These are phyloP conservation scores for Rhododendron ovatum DNA, from an alignment of 148 eudicot species.

Conservation along the genomic window DNA sequence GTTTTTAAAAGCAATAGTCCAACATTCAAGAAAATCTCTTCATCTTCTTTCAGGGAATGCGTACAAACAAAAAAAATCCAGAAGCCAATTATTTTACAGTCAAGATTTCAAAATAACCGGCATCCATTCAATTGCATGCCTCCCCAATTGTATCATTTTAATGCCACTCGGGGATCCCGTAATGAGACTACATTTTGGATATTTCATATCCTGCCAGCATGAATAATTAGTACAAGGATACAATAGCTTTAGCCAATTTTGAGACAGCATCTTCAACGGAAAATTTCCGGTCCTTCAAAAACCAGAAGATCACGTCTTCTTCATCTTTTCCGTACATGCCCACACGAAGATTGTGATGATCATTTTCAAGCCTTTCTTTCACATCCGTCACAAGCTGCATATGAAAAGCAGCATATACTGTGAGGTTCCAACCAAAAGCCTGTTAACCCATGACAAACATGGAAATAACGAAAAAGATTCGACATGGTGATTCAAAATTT, in stretches of 20 bases:
- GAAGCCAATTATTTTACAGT: not conserved
- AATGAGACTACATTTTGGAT: not conserved
- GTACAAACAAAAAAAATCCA: not conserved
- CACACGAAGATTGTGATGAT: constrained; percentile 53
- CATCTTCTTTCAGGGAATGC: not conserved
- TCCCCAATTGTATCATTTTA: not conserved
- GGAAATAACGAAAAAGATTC: not conserved
- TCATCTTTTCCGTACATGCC: constrained; percentile 92
- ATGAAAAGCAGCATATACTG: constrained; percentile 5
- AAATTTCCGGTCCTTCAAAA: constrained; percentile 78
- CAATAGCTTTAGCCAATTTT: constrained; percentile 85
- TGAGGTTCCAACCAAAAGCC: not conserved
- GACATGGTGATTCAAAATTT: too few relatives aligned
- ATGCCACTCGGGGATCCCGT: not conserved
- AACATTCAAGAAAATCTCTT: not conserved
- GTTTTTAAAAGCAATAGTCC: not conserved
- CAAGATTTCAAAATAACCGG: not conserved
- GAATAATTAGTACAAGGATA: constrained; percentile 24
- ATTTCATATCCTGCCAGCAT: not conserved
- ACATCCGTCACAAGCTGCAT: constrained; percentile 80
- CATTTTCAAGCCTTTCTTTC: constrained; percentile 72
- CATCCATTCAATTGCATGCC: not conserved
- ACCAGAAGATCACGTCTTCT: constrained; percentile 92
- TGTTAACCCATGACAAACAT: not conserved
- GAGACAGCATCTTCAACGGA: constrained; percentile 60